Evolutionary conservation across 805 yeast species (phyloP).

Genomic region (Starmerella tilneyi): DNA sequence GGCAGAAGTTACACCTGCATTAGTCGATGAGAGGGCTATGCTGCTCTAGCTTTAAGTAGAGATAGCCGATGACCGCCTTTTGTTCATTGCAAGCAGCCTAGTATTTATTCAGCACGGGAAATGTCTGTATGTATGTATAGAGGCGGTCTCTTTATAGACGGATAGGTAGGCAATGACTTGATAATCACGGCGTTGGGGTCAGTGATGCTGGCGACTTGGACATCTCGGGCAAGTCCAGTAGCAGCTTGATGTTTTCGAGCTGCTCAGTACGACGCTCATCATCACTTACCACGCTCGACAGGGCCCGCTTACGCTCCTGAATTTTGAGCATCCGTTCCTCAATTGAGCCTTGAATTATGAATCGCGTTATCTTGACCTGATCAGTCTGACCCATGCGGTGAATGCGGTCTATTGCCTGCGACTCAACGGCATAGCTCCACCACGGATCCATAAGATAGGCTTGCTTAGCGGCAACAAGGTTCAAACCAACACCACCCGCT

Average conservation of each 20-base stretch:
- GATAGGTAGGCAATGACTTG: too few relatives aligned
- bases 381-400: slow-evolving; percentile 81
- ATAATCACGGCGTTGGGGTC: not conserved
- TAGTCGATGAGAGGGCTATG: too few relatives aligned
- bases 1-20: too few relatives aligned
- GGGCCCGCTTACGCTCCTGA: slow-evolving; percentile 59
- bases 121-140: too few relatives aligned
- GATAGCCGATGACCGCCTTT: too few relatives aligned
- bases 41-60: too few relatives aligned
- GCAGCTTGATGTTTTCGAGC: slow-evolving; percentile 31
- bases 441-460: slow-evolving; percentile 94
- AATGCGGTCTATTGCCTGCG: slow-evolving; percentile 82
- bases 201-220: not conserved
- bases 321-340: slow-evolving; percentile 82
- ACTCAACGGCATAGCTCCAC: slow-evolving; percentile 91
- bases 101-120: too few relatives aligned
- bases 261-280: slow-evolving; percentile 32
- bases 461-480: slow-evolving; percentile 69
- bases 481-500: slow-evolving; percentile 92
- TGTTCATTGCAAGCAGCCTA: too few relatives aligned
- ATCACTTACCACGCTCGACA: slow-evolving; percentile 32
- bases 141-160: too few relatives aligned
- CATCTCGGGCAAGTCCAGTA: slow-evolving; percentile 27
- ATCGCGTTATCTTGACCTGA: slow-evolving; percentile 63
- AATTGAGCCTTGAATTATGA: slow-evolving; percentile 70